These are phyloP conservation scores for Lodderomyces pseudojiufengensis DNA, from an alignment of 1,139 yeast species.

Conservation along the genomic window DNA sequence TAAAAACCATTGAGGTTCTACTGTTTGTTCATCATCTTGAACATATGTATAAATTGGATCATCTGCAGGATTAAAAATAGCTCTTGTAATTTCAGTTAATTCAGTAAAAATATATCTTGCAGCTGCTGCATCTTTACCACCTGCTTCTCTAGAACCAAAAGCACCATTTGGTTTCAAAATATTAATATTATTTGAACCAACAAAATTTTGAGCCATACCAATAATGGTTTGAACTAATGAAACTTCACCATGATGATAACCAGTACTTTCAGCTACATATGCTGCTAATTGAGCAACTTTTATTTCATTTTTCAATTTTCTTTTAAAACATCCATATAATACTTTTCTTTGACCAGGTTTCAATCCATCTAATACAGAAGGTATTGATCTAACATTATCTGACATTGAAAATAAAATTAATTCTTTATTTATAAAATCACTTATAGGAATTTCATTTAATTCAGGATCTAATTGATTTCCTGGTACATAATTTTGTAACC, in stretches of 20 bases:
- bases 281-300: slow-evolving; percentile 93
- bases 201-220: slow-evolving; percentile 91
- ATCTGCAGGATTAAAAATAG: slow-evolving; percentile 76
- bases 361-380: slow-evolving; percentile 90
- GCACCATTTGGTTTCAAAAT: slow-evolving; percentile 88
- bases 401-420: slow-evolving; percentile 94
- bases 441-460: slow-evolving; percentile 73
- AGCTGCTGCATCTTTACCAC: slow-evolving; percentile 99
- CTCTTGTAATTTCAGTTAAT: slow-evolving; percentile 69
- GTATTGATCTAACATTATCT: slow-evolving; percentile 93
- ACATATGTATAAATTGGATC: slow-evolving; percentile 73
- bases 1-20: slow-evolving; percentile 94
- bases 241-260: slow-evolving; percentile 94
- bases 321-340: slow-evolving; percentile 80
- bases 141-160: slow-evolving; percentile 94
- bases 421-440: slow-evolving; percentile 93
- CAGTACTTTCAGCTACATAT: slow-evolving; percentile 83
- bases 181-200: slow-evolving; percentile 89
- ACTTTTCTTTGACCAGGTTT: slow-evolving; percentile 98
- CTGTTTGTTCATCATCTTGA: slow-evolving; percentile 90
- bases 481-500: slow-evolving; percentile 86
- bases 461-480: slow-evolving; percentile 93
- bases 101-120: slow-evolving; percentile 96
- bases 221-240: slow-evolving; percentile 86
- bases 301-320: slow-evolving; percentile 71